Base-by-base conservation (phyloP, 257 asterid species). In the Solanum raphanifolium region DNA sequence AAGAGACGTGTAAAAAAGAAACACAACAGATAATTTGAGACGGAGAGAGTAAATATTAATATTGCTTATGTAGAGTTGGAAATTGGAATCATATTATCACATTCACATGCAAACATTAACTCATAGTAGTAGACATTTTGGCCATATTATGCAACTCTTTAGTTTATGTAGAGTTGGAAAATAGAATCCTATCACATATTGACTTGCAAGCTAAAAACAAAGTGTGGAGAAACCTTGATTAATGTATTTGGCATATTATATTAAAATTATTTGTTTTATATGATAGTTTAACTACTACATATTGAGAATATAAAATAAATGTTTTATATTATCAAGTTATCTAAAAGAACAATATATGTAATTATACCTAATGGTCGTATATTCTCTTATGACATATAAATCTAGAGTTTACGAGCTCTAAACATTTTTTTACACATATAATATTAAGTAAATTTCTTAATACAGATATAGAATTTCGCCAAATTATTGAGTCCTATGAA, bases 81-180 rank as follows among this genome's bases (percentile, higher is more conserved):
- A 21, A 36, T 36, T 38, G 83, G 55, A 75, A 75, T 38, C 83
- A 74, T 34, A 74, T 20, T 55, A 55, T 36, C 52, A 21, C 16
- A 74, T 20, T 36, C 83, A 75, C 58, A 75, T 75, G 58, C 18
- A 75, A 75, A 75, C 32, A 75, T 36, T 36, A 75, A 36, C 58
- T 5, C 34, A 5, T n/a, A 74, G n/a, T 75, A 38, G 32, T 12
- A 5, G 5, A 35, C 29, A 10, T 75, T 73, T 75, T 75, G 83
- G 83, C 83, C 32, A 21, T 32, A 68, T 68, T 20, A 75, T 75
- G 52, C 32, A 23, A 75, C 32, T 38, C 1, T 35, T 3, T 68
- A 27, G 35, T 16, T 25, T 68, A 69, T 71, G 2, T 31, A 71
- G 39, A 31, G 78, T 71, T 71, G 39, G n/a, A 71, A 68, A 71